phyloP scores from a whole-genome alignment of 2,329 filamentous ascomycete genomes.

The Podosphaera fusca region DNA sequence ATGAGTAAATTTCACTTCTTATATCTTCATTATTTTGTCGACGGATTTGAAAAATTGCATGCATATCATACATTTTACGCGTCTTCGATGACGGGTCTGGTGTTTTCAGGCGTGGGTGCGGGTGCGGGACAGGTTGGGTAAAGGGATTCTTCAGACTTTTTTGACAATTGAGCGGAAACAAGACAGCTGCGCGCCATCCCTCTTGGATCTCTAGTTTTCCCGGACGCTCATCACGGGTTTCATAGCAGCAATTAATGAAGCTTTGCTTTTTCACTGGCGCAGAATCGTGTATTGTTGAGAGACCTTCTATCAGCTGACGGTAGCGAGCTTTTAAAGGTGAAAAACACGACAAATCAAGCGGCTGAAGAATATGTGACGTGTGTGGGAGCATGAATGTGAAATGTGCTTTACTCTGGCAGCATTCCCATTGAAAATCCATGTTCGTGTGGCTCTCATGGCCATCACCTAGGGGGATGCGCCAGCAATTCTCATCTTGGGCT shows the following conservation, averaged over 20 bases:
- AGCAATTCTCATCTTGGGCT: neutral
- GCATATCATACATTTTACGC: too few relatives aligned
- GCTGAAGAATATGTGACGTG: neutral
- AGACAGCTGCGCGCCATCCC: neutral
- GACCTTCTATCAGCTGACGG: neutral
- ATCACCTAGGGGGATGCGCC: neutral
- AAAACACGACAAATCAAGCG: neutral
- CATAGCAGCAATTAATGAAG: neutral
- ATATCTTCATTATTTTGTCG: too few relatives aligned
- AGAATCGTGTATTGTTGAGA: too few relatives aligned
- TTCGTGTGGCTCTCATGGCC: neutral
- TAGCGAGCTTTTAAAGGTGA: neutral
- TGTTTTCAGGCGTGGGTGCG: too few relatives aligned
- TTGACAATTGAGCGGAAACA: neutral
- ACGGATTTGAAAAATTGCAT: too few relatives aligned
- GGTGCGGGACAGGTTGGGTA: too few relatives aligned
- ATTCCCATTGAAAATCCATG: neutral
- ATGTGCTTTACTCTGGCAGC: neutral
- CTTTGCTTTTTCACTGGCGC: neutral
- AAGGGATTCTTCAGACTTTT: neutral
- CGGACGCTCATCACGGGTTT: neutral
- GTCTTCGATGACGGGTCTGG: too few relatives aligned
- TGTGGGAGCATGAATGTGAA: neutral
- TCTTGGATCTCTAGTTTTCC: neutral
- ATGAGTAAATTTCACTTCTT: too few relatives aligned